Evolutionary conservation across 2,329 filamentous ascomycete species (phyloP), one percentile per base, ranked within the genome.

Genomic region (Colletotrichum acutatum): DNA sequence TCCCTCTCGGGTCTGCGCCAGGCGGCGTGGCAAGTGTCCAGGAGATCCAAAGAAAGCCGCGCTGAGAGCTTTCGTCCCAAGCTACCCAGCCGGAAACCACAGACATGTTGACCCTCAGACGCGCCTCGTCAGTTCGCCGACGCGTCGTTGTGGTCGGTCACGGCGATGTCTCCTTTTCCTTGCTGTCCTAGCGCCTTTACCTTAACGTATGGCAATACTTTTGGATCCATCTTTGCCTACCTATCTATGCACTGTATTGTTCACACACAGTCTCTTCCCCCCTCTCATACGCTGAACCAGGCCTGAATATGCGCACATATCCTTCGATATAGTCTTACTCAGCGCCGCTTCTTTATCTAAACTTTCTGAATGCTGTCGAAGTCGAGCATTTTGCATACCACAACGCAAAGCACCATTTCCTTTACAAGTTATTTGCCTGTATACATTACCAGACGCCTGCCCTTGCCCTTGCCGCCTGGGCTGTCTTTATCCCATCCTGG

Each of bases 371-470:
- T 54, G 53, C 16, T 54, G 61, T 19, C n/a, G 34, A 12, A 37
- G 12, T 37, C 34, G 34, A 12, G 34, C 34, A 37, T 14, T 12
- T 37, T 37, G 34, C 14, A 37, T 16, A 37, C 34, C 14, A 37
- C 16, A 9, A 67, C 46, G 63, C 56, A 68, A 63, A 37, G 37
- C 49, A 58, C 52, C 62, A 65, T 68, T 65, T 16, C 28, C 22
- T 28, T 30, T 24, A 12, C 14, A 42, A 42, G 37, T 42, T 6
- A 19, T 3, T 42, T 42, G 11, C 54, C 59, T 68, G 34, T 63
- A 30, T 34, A n/a, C 42, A 22, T 49, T 7, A 49, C 49, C 22
- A 42, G 19, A 42, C 60, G 19, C 56, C 49, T 42, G n/a, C 37
- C 30, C 19, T 19, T 28, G 58, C 37, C 56, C 34, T 26, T 52